Conservation (phyloP, 768 basidiomycete species). For the Russula dissimulans region DNA sequence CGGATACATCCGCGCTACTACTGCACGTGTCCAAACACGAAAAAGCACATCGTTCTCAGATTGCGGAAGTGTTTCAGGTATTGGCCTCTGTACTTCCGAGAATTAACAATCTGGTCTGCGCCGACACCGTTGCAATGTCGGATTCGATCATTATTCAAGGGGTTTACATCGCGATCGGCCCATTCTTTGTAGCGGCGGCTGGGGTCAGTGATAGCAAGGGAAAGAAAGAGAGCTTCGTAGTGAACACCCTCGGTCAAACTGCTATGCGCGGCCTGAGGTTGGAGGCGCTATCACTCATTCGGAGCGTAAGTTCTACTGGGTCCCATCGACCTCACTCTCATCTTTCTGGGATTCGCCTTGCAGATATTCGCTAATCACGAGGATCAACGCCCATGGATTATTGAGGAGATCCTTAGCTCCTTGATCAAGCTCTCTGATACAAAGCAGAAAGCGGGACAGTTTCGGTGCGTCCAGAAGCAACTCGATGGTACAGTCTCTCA, state of each 20-base stretch:
- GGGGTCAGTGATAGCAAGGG: constrained; percentile 45
- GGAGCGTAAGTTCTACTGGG: constrained; percentile 50
- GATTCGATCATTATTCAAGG: constrained; percentile 88
- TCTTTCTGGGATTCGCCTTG: constrained; percentile 3
- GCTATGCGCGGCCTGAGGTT: constrained; percentile 76
- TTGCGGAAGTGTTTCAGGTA: constrained; percentile 65
- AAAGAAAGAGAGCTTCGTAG: constrained; percentile 49
- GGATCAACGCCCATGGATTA: constrained; percentile 90
- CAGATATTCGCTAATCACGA: constrained; percentile 90
- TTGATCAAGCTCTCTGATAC: constrained; percentile 84
- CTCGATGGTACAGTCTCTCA: neutral
- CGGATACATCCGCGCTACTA: constrained; percentile 41
- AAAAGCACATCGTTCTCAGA: constrained; percentile 35
- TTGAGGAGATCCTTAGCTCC: constrained; percentile 92
- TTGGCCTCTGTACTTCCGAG: constrained; percentile 63
- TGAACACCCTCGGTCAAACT: constrained; percentile 62
- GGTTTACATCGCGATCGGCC: constrained; percentile 89
- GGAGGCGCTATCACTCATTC: constrained; percentile 74
- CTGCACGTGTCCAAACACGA: constrained; percentile 38
- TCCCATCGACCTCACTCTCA: neutral
- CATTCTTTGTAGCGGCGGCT: constrained; percentile 82
- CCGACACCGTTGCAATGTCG: constrained; percentile 70
- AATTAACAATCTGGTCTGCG: constrained; percentile 64
- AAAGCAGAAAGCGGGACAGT: constrained; percentile 85
- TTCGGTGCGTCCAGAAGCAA: constrained; percentile 45